Base-by-base conservation (phyloP, 1,284 basidiomycete genomes). In the Anthracocystis panici-leucophaei region DNA sequence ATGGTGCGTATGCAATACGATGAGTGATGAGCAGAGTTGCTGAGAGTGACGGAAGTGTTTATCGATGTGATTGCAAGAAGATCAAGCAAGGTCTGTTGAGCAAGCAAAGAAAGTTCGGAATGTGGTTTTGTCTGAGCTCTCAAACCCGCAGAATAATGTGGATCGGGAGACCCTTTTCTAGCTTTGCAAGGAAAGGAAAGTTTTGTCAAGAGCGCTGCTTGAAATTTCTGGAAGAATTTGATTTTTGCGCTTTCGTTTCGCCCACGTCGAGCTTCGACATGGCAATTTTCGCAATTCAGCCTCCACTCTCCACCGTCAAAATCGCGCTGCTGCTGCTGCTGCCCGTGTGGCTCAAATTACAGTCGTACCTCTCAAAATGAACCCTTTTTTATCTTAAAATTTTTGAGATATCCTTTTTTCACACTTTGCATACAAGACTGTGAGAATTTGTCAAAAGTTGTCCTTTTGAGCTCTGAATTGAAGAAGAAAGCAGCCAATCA, bases 161-260 rank as follows among this genome's bases (percentile, higher is more conserved):
- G n/a, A 67, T 67, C 65, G 65, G 65, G 54, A 20, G 45, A 1
- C 31, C 29, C 16, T n/a, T 21, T 38, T 33, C 5, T 7, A 5
- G 16, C 23, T 5, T 11, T 10, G 33, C 27, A 27, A 7, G 27
- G 27, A 27, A 31, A 14, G 45, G 38, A 50, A 49, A 33, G 57
- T 45, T 38, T 51, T 31, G 31, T 38, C 35, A 16, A 16, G 46
- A 7, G 48, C 44, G 41, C 41, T 56, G 48, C 48, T 59, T 59
- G 59, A 62, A 67, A 53, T 57, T 67, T 67, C 65, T 67, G 58
- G 65, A 67, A 67, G 58, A 67, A 40, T 46, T 48, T 33, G 10
- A n/a, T 29, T 33, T 33, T 33, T 33, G 33, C 33, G 33, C 33
- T 33, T n/a, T 27, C 27, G 27, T 38, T 33, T 38, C 35, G 35